Evolutionary conservation across 768 basidiomycete species (phyloP).

Genomic region (Amanita rubescens): DNA sequence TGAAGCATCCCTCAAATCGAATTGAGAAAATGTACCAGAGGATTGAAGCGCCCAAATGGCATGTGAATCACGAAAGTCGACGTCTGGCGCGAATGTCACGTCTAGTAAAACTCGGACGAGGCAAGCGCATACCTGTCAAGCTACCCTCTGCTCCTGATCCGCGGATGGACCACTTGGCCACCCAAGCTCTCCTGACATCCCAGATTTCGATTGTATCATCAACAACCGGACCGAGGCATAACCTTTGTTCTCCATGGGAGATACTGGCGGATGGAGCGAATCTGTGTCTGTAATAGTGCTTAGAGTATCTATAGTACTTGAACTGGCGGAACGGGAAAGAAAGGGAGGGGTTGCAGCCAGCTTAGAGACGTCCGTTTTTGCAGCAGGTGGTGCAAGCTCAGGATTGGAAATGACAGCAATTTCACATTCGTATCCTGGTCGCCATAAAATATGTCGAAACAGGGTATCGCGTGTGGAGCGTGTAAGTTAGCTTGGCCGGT

Average conservation of each 20-base stretch:
- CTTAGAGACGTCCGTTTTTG: constrained; percentile 13
- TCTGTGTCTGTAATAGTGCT: background rate
- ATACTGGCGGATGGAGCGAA: background rate
- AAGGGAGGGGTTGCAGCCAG: constrained; percentile 1
- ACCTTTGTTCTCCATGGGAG: constrained; percentile 12
- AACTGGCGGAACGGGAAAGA: background rate
- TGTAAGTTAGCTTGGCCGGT: constrained; percentile 57
- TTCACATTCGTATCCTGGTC: constrained; percentile 71
- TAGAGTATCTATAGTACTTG: background rate
- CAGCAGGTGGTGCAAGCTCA: constrained; percentile 30
- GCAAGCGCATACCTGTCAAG: constrained; percentile 51
- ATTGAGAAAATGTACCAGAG: constrained; percentile 72
- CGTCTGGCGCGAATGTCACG: constrained; percentile 35
- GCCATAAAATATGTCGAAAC: constrained; percentile 71
- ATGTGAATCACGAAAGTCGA: constrained; percentile 64
- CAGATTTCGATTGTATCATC: constrained; percentile 75
- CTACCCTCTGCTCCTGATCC: constrained; percentile 63
- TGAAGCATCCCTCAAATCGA: constrained; percentile 60
- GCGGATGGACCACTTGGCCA: constrained; percentile 75
- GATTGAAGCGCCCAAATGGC: constrained; percentile 66
- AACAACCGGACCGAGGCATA: constrained; percentile 7
- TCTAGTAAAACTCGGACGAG: background rate
- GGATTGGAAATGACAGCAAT: constrained; percentile 66
- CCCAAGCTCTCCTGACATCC: constrained; percentile 76
- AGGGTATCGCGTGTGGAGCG: constrained; percentile 67